Evolutionary conservation across 192 early-diverging fungal species (phyloP).

Genomic region (Coemansia sp.): DNA sequence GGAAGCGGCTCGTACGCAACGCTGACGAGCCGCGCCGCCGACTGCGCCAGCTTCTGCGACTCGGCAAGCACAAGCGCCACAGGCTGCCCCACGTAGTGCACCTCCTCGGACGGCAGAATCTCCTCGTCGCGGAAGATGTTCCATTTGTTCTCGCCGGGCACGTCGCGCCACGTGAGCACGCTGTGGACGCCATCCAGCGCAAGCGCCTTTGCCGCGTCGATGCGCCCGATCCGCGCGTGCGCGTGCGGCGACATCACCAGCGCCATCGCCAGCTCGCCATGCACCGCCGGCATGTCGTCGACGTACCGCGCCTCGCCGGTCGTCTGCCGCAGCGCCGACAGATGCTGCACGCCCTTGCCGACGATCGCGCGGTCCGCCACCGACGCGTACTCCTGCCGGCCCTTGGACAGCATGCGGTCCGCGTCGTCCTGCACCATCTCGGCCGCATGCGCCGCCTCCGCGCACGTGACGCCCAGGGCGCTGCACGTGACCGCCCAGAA

Average conservation of each 20-base stretch:
- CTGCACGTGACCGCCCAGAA: slow-evolving; percentile 62
- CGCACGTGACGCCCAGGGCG: slow-evolving; percentile 12
- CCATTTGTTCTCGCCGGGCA: slow-evolving; percentile 66
- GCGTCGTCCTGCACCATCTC: slow-evolving; percentile 19
- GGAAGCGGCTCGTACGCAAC: slow-evolving; percentile 74
- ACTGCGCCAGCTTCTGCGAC: slow-evolving; percentile 63
- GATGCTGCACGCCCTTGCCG: slow-evolving; percentile 70
- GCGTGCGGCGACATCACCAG: slow-evolving; percentile 69
- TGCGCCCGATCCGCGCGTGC: slow-evolving; percentile 67
- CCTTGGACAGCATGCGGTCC: slow-evolving; percentile 21
- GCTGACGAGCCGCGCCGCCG: slow-evolving; percentile 69
- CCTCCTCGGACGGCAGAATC: slow-evolving; percentile 72
- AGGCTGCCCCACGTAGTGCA: slow-evolving; percentile 71
- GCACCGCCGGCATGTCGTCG: slow-evolving; percentile 77
- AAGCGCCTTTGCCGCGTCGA: slow-evolving; percentile 66
- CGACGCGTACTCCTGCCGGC: slow-evolving; percentile 57
- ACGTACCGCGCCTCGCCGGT: slow-evolving; percentile 83
- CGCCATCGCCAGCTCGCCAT: slow-evolving; percentile 69
- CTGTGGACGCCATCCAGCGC: slow-evolving; percentile 64
- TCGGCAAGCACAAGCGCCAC: slow-evolving; percentile 83
- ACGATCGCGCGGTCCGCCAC: slow-evolving; percentile 53
- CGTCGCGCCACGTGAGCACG: slow-evolving; percentile 69
- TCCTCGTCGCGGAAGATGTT: slow-evolving; percentile 74
- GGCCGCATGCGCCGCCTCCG: slow-evolving; percentile 22
- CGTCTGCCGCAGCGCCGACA: slow-evolving; percentile 78